Base-by-base conservation (phyloP, 2,329 filamentous ascomycete species). In the Talaromyces sp. region DNA sequence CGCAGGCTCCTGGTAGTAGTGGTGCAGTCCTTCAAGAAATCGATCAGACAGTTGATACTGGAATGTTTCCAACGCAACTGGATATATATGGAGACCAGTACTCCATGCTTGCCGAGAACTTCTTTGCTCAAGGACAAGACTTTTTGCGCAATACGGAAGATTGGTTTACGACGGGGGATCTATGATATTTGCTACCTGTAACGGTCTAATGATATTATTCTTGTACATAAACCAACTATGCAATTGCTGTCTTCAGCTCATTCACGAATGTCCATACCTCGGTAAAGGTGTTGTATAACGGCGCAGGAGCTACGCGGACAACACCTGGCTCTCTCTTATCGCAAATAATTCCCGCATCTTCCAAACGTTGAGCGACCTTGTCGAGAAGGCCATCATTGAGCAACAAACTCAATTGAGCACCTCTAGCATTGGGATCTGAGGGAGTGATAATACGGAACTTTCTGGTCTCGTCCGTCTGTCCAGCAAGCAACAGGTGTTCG, bases 291-390 rank as follows among this genome's bases (percentile, higher is more conserved):
- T 93, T 93, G 75, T 96, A 96, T 67, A 96, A 75, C 3, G 92
- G 91, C 55, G 88, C 88, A 1, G 92, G 92, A 1, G 92, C 91
- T 0, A 95, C 86, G 2, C 92, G 82, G 39, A 96, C 88, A 18
- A 96, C 92, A 71, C 91, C 87, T 1, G 92, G 92, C 75, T 90
- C 90, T 62, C 92, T 81, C 82, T 93, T 90, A 71, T 96, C 92
- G 54, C 89, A 88, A 3, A 95, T 83, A 2, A 95, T 87, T 1
- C 88, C 89, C 0, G 84, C 83, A n/a, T 85, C 81, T 68, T 90
- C 86, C 50, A 96, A 75, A 39, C 81, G 83, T 40, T 80, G 77
- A 61, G 85, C 83, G 2, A 96, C 86, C 6, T 73, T 73, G n/a
- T 93, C 89, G 66, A 96, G 76, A 60, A 93, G 71, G 0, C 89